Base-by-base conservation (phyloP, 2,329 filamentous ascomycete species). In the Fusarium azukiicola region DNA sequence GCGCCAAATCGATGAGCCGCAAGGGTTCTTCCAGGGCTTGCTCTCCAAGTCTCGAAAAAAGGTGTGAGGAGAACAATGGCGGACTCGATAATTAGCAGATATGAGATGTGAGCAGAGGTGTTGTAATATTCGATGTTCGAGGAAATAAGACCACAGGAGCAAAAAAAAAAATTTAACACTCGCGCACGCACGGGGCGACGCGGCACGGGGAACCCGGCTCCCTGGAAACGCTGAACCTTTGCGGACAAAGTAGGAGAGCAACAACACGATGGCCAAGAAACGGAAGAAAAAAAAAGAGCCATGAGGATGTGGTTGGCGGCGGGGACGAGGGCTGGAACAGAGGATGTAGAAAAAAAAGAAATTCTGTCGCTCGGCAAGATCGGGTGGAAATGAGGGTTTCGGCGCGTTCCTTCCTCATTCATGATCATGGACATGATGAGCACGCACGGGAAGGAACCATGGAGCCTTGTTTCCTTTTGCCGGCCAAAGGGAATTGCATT, bases 381-480 rank as follows among this genome's bases (percentile, higher is more conserved):
- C 74, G 74, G 77, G 77, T 75, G 77, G 74, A 80, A 79, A 79
- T 79, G 77, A 79, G 74, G 36, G 71, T 69, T 23, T 52, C n/a
- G 50, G 63, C 46, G 27, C 47, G 73, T 50, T 74, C 76, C 42
- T 79, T 78, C 69, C 67, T 58, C 58, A 36, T 40, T 49, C 68
- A 61, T 61, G 54, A 32, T 71, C 44, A 56, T 50, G 56, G 36
- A 54, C 23, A 66, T 76, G 54, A 61, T 67, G 42, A 67, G 61
- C 63, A 71, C 27, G 68, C 40, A 64, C n/a, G 67, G 52, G 54
- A 67, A 73, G 27, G 52, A 71, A 58, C 36, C 54, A 61, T 40
- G 36, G 36, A 61, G 56, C 56, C 32, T 58, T 58, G 63, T 50
- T 73, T 74, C 27, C 27, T 46, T 38, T 66, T 47, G 23, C 27